Evolutionary conservation across 306 rosid genomes (phyloP).

Genomic region (Oxytropis ochrocephala): DNA sequence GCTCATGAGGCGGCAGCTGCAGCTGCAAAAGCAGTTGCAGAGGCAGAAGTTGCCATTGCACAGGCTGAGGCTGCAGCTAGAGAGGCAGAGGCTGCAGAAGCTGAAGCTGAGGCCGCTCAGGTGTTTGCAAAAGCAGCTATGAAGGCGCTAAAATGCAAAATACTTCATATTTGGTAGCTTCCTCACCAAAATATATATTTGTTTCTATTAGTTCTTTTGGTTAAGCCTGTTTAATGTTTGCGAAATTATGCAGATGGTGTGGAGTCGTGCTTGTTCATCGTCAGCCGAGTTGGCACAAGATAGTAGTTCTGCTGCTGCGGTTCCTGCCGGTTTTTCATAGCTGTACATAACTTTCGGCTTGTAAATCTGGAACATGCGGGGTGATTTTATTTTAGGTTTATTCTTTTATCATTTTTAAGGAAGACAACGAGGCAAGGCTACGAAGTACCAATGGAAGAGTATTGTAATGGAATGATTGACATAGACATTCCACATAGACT

Average conservation of each 20-base stretch:
- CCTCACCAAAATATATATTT: constrained; percentile 8
- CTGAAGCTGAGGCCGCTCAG: constrained; percentile 94
- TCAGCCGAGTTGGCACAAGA: constrained; percentile 17
- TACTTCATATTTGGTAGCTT: constrained; percentile 46
- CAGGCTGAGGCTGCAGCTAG: constrained; percentile 86
- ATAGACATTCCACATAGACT: not conserved
- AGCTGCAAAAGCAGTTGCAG: constrained; percentile 90
- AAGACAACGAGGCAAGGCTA: constrained; percentile 20
- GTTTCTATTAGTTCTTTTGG: not conserved
- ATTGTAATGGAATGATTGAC: constrained; percentile 2
- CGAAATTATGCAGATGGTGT: constrained; percentile 43
- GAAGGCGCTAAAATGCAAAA: constrained; percentile 73
- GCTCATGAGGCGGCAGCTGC: constrained; percentile 80
- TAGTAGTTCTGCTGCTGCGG: constrained; percentile 20
- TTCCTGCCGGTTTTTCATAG: constrained; percentile 22
- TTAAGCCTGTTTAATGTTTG: constrained; percentile 20
- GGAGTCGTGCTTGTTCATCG: constrained; percentile 15
- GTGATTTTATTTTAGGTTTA: not conserved
- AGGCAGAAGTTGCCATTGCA: constrained; percentile 83
- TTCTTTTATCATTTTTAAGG: not conserved
- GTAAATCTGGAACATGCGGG: constrained; percentile 38
- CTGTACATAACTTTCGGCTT: constrained; percentile 48
- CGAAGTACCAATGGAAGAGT: constrained; percentile 15
- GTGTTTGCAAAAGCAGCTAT: constrained; percentile 84
- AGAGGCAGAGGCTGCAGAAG: constrained; percentile 91